Conservation (phyloP, 192 early-diverging fungal species). For the Gigaspora rosea region DNA sequence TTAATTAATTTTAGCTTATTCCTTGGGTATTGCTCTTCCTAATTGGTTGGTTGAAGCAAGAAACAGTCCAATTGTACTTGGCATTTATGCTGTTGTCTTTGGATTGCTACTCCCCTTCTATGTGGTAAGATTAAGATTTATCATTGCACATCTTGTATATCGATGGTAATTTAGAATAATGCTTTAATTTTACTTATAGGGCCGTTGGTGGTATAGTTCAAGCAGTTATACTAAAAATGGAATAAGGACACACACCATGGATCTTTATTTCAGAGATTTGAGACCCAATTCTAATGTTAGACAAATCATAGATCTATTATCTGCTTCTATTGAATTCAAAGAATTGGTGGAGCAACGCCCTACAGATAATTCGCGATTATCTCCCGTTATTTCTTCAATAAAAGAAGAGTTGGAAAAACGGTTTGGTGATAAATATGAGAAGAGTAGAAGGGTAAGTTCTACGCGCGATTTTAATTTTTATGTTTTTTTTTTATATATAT, state of each 20-base stretch:
- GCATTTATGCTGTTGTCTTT: slow-evolving; percentile 85
- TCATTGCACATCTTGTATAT: too few species aligned
- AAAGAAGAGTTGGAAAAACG: slow-evolving; percentile 56
- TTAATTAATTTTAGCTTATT: slow-evolving; percentile 50
- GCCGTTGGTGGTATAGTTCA: slow-evolving; percentile 93
- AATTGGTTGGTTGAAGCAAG: slow-evolving; percentile 84
- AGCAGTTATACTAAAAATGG: slow-evolving; percentile 87
- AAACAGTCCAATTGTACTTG: slow-evolving; percentile 81
- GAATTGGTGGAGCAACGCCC: slow-evolving; percentile 46
- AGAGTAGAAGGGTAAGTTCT: slow-evolving; percentile 54
- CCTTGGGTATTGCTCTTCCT: slow-evolving; percentile 94
- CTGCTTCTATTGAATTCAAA: slow-evolving; percentile 75
- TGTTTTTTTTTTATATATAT: background rate
- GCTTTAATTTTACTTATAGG: slow-evolving; percentile 44
- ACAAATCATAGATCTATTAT: slow-evolving; percentile 76
- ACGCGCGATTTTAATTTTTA: background rate
- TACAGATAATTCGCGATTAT: slow-evolving; percentile 50
- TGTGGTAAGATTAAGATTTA: slow-evolving; percentile 58
- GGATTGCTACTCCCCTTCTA: slow-evolving; percentile 85
- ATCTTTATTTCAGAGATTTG: slow-evolving; percentile 84
- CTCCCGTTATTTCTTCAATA: slow-evolving; percentile 45
- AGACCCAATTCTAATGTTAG: slow-evolving; percentile 69
- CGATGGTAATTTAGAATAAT: too few species aligned
- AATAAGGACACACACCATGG: slow-evolving; percentile 90
- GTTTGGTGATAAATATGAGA: slow-evolving; percentile 63